phyloP scores from a whole-genome alignment of 176 grass and related monocot genomes.

The Sorghum bicolor region DNA sequence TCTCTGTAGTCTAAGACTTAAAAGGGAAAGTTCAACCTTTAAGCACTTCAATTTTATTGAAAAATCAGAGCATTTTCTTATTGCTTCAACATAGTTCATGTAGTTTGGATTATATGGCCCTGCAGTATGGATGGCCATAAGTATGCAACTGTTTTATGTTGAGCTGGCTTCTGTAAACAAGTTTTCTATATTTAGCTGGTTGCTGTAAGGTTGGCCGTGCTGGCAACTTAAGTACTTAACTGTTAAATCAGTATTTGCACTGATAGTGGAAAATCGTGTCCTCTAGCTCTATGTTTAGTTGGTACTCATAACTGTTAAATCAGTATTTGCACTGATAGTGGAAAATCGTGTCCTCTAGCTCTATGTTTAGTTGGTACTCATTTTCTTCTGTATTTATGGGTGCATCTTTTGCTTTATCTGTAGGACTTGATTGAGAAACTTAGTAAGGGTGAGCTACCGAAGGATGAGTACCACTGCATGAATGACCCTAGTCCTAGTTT shows the following conservation, averaged over 20 bases:
- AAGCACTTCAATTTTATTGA: neutral
- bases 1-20: neutral
- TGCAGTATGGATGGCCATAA: neutral
- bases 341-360: neutral
- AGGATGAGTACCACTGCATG: slow-evolving; percentile 81
- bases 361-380: neutral
- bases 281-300: neutral
- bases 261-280: neutral
- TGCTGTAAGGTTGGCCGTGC: neutral
- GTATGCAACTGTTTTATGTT: neutral
- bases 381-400: neutral
- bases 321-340: neutral
- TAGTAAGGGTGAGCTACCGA: slow-evolving; percentile 67
- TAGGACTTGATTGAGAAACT: slow-evolving; percentile 88
- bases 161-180: neutral
- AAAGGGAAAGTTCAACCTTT: neutral
- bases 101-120: neutral
- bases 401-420: slow-evolving; percentile 23
- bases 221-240: neutral
- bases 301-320: neutral
- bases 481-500: slow-evolving; percentile 78
- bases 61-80: neutral
- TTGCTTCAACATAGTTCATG: neutral
- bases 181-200: neutral
- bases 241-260: slow-evolving; percentile 1